phyloP scores from a whole-genome alignment of 441 rosid genomes.

The Viola pubescens region DNA sequence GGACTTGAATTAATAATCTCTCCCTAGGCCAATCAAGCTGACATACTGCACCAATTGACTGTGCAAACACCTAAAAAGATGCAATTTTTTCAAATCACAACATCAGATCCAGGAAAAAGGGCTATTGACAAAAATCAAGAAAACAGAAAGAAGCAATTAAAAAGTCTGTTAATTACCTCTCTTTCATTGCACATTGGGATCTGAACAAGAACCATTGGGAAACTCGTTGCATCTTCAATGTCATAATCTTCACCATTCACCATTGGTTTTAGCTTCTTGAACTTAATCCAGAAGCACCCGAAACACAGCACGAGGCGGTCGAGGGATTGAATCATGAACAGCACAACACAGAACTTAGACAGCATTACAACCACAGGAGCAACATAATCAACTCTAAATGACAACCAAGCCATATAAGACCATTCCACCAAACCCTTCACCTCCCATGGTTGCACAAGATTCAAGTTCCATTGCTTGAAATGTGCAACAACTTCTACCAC shows the following conservation, averaged over 20 bases:
- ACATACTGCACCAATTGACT: slow-evolving; percentile 46
- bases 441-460: slow-evolving; percentile 54
- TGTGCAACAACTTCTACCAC: slow-evolving; percentile 60
- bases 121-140: neutral
- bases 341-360: slow-evolving; percentile 58
- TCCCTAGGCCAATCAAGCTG: slow-evolving; percentile 46
- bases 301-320: slow-evolving; percentile 67
- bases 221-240: slow-evolving; percentile 49
- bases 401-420: slow-evolving; percentile 69
- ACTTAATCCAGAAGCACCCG: slow-evolving; percentile 89
- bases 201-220: slow-evolving; percentile 92
- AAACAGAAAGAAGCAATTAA: neutral
- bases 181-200: slow-evolving; percentile 96
- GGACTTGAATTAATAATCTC: slow-evolving; percentile 41
- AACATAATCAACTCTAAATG: slow-evolving; percentile 60
- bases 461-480: slow-evolving; percentile 65
- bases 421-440: slow-evolving; percentile 63
- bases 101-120: neutral
- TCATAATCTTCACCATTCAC: slow-evolving; percentile 39
- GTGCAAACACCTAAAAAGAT: slow-evolving; percentile 35
- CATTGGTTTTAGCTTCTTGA: slow-evolving; percentile 54
- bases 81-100: neutral
- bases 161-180: slow-evolving; percentile 46
- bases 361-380: slow-evolving; percentile 60
- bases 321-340: slow-evolving; percentile 81